These are phyloP conservation scores for Entophlyctis helioformis DNA, from an alignment of 192 early-diverging fungal species.

Conservation along the genomic window DNA sequence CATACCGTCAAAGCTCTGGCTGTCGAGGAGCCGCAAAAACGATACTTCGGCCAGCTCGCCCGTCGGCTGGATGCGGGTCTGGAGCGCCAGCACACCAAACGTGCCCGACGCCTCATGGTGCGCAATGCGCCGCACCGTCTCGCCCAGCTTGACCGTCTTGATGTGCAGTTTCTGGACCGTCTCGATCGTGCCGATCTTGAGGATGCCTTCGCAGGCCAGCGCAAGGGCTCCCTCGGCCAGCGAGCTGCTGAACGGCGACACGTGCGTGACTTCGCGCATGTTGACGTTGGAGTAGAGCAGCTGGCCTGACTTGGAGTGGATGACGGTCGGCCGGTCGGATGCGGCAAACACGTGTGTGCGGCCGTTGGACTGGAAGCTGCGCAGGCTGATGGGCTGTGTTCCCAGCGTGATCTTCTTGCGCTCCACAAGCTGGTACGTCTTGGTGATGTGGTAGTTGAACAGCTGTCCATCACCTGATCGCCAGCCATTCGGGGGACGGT, in stretches of 20 bases:
- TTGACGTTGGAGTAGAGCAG: slow-evolving; percentile 81
- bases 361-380: slow-evolving; percentile 24
- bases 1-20: slow-evolving; percentile 61
- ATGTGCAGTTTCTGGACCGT: slow-evolving; percentile 78
- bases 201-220: slow-evolving; percentile 41
- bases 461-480: slow-evolving; percentile 66
- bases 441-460: slow-evolving; percentile 46
- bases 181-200: slow-evolving; percentile 69
- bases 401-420: slow-evolving; percentile 66
- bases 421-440: slow-evolving; percentile 12
- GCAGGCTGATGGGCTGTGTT: slow-evolving; percentile 57
- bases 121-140: slow-evolving; percentile 59
- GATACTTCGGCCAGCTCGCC: slow-evolving; percentile 29
- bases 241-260: slow-evolving; percentile 48
- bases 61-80: slow-evolving; percentile 14
- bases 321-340: slow-evolving; percentile 73
- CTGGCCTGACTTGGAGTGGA: slow-evolving; percentile 43
- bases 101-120: slow-evolving; percentile 39
- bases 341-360: slow-evolving; percentile 59
- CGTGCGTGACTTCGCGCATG: slow-evolving; percentile 44
- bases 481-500: too few relatives aligned
- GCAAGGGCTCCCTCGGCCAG: slow-evolving; percentile 43
- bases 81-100: slow-evolving; percentile 49
- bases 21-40: slow-evolving; percentile 57
- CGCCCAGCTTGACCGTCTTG: slow-evolving; percentile 47